These are phyloP conservation scores for Orbilia blumenaviensis DNA, from an alignment of 2,329 filamentous ascomycete genomes.

Conservation along the genomic window DNA sequence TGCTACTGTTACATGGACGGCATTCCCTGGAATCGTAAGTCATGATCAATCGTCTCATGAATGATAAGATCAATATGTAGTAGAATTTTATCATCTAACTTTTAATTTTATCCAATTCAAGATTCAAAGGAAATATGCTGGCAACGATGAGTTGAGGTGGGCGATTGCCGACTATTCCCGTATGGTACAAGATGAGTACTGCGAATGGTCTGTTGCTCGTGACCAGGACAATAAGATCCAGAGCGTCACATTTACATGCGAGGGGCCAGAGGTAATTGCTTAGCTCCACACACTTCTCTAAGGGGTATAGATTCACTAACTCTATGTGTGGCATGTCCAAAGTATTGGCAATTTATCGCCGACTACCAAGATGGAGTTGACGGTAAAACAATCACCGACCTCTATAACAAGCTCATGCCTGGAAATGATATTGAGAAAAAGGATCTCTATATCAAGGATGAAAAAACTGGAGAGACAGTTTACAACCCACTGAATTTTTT, in stretches of 20 bases:
- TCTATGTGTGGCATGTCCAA: neutral
- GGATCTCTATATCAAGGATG: neutral
- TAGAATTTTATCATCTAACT: too few relatives aligned
- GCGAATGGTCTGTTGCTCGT: constrained; percentile 2
- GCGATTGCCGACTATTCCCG: neutral
- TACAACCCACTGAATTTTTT: neutral
- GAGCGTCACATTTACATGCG: constrained; percentile 30
- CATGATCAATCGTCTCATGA: too few relatives aligned
- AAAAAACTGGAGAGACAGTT: neutral
- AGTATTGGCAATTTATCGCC: neutral
- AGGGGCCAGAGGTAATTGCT: neutral
- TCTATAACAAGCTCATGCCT: neutral
- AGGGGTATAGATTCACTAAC: neutral
- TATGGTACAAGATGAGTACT: constrained; percentile 19
- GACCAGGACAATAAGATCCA: neutral
- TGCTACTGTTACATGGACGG: too few relatives aligned
- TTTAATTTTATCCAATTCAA: too few relatives aligned
- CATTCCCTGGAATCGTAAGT: too few relatives aligned
- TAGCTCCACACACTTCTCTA: neutral
- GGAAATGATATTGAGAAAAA: neutral
- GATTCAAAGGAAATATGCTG: neutral
- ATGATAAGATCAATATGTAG: too few relatives aligned
- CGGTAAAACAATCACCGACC: neutral
- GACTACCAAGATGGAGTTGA: neutral
- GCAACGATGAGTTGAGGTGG: neutral